phyloP scores from a whole-genome alignment of 192 early-diverging fungal genomes.

The Podila clonocystis region DNA sequence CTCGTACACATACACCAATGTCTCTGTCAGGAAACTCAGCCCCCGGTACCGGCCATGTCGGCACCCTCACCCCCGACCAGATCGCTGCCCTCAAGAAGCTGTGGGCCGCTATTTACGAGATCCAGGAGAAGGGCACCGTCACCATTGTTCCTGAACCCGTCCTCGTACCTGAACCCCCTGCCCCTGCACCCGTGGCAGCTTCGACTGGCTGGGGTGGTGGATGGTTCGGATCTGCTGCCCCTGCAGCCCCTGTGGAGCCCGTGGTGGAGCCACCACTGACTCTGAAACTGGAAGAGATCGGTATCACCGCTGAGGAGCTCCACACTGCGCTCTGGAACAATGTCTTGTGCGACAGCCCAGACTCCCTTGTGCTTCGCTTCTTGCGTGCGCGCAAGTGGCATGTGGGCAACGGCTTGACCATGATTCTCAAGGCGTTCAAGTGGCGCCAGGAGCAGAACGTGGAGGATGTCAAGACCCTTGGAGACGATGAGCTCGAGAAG shows the following conservation, averaged over 20 bases:
- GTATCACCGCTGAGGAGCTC: constrained; percentile 9
- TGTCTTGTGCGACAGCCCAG: constrained; percentile 39
- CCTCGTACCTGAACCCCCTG: not conserved
- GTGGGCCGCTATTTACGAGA: constrained; percentile 24
- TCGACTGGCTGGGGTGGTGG: constrained; percentile 26
- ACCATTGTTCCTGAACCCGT: constrained; percentile 18
- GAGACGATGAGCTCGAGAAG: constrained; percentile 27
- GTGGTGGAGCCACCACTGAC: constrained; percentile 32
- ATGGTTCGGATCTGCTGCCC: constrained; percentile 24
- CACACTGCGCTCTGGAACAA: constrained; percentile 24
- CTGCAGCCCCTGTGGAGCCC: constrained; percentile 18
- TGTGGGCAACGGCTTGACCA: constrained; percentile 73
- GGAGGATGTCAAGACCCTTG: constrained; percentile 51
- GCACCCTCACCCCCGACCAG: constrained; percentile 43
- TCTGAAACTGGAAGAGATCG: constrained; percentile 23
- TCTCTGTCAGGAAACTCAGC: constrained; percentile 27
- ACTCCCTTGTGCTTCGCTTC: constrained; percentile 81
- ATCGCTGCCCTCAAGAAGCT: constrained; percentile 23
- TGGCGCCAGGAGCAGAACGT: constrained; percentile 78
- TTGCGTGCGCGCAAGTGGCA: constrained; percentile 94
- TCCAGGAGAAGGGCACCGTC: constrained; percentile 35
- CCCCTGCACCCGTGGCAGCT: not conserved
- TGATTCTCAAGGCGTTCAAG: constrained; percentile 74
- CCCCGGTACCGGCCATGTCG: constrained; percentile 39
- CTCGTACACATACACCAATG: constrained; percentile 1